These are phyloP conservation scores for Populus deltoides DNA, from an alignment of 345 rosid species.

Conservation along the genomic window DNA sequence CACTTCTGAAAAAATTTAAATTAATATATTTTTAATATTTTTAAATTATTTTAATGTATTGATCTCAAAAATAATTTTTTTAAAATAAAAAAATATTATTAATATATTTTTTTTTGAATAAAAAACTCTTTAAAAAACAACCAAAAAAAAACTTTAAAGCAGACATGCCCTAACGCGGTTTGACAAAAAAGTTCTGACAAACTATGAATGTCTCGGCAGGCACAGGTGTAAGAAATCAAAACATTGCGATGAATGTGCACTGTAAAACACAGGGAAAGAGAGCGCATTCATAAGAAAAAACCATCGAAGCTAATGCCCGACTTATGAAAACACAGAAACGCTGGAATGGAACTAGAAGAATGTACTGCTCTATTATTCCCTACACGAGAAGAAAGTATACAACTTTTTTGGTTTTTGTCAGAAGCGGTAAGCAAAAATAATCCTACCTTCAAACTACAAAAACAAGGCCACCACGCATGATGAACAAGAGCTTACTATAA, in stretches of 20 bases:
- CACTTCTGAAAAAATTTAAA: too few species aligned
- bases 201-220: neutral
- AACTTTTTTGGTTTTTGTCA: neutral
- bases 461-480: neutral
- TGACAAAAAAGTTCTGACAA: neutral
- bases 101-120: too few species aligned
- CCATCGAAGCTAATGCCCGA: neutral
- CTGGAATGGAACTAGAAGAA: neutral
- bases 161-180: neutral
- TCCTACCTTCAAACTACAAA: conserved; percentile 1
- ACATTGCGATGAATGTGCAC: neutral
- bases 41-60: too few species aligned
- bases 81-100: too few species aligned
- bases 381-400: neutral
- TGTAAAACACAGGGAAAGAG: neutral
- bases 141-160: neutral
- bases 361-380: conserved; percentile 3
- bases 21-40: too few species aligned
- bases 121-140: too few species aligned
- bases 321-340: neutral
- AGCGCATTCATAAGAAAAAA: neutral
- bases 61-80: too few species aligned
- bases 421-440: neutral
- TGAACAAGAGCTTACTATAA: neutral
- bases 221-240: neutral